phyloP scores from a whole-genome alignment of 139 green algal genomes.

The Ulvella scutata region DNA sequence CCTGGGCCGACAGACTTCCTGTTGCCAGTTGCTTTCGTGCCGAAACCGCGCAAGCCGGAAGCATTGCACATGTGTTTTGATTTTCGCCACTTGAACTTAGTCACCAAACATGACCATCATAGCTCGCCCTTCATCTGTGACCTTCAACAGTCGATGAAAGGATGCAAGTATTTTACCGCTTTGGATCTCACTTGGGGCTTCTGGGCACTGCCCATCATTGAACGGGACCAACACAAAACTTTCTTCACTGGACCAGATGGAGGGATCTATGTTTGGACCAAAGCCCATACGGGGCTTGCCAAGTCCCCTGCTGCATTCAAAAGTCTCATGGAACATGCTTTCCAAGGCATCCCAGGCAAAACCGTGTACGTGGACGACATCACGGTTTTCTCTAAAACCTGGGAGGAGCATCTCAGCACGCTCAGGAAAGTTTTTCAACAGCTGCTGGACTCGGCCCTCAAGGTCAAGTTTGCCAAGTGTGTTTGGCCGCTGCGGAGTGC shows the following conservation, averaged over 20 bases:
- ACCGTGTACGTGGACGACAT: conserved; percentile 15
- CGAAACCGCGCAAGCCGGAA: background rate
- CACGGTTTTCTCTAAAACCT: background rate
- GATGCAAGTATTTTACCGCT: background rate
- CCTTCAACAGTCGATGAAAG: background rate
- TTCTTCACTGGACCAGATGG: too few relatives aligned
- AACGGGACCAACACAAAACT: background rate
- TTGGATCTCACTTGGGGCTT: too few relatives aligned
- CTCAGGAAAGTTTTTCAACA: background rate
- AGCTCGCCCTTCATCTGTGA: background rate
- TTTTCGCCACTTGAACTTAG: background rate
- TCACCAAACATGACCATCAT: background rate
- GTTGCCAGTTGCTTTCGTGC: background rate
- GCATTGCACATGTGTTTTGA: background rate
- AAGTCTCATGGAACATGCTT: conserved; percentile 3
- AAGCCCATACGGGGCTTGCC: background rate
- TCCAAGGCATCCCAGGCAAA: background rate
- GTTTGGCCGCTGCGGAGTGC: background rate
- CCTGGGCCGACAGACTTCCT: background rate
- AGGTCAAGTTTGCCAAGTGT: background rate
- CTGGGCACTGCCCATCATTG: background rate
- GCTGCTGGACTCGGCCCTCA: background rate
- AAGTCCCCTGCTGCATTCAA: background rate
- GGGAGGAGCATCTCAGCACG: conserved; percentile 5
- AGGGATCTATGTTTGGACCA: too few relatives aligned